Conservation (phyloP, 1,139 yeast species). For the Taphrina flavorubra region DNA sequence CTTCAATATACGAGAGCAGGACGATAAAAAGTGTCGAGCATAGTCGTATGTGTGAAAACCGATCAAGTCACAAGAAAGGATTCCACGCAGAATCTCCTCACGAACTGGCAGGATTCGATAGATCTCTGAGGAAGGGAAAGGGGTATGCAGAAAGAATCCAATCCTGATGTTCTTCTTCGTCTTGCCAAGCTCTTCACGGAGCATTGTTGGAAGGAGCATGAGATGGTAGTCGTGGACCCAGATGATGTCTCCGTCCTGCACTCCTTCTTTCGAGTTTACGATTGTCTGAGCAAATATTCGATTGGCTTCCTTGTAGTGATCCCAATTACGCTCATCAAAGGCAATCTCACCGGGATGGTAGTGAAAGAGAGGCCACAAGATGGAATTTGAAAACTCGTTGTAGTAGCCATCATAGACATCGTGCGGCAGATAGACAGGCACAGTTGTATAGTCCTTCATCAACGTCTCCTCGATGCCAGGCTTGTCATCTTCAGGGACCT, state of each 20-base stretch:
- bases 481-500: conserved; percentile 79
- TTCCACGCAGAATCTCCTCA: conserved; percentile 88
- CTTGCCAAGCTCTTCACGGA: conserved; percentile 66
- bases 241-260: conserved; percentile 82
- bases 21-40: conserved; percentile 93
- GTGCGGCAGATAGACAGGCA: conserved; percentile 86
- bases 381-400: conserved; percentile 90
- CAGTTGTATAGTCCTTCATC: conserved; percentile 78
- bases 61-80: conserved; percentile 87
- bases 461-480: conserved; percentile 71
- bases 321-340: conserved; percentile 97
- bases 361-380: conserved; percentile 97
- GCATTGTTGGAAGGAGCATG: conserved; percentile 91
- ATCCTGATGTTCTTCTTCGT: conserved; percentile 64
- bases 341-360: conserved; percentile 99
- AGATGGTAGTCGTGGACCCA: conserved; percentile 99
- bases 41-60: conserved; percentile 99
- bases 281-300: conserved; percentile 77
- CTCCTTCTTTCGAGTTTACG: conserved; percentile 58
- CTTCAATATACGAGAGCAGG: conserved; percentile 84
- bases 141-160: conserved; percentile 96
- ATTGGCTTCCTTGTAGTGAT: conserved; percentile 95
- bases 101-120: conserved; percentile 94
- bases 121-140: conserved; percentile 96
- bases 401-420: conserved; percentile 93